Evolutionary conservation across 1,139 yeast species (phyloP).

Genomic region (Hansenula anomala): DNA sequence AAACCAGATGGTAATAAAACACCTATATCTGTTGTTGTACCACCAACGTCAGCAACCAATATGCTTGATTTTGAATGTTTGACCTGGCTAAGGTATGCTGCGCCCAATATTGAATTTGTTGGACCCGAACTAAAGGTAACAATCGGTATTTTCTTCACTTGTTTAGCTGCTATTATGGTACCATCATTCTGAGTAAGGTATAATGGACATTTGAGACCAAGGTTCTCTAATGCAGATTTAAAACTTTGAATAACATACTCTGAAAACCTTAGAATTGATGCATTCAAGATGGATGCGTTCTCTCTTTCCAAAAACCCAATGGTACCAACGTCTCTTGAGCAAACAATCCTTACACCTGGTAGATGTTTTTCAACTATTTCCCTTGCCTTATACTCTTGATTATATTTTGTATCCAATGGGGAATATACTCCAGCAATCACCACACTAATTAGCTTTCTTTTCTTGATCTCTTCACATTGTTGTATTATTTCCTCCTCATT

Average conservation of each 20-base stretch:
- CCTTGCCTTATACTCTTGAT: slow-evolving; percentile 28
- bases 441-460: slow-evolving; percentile 24
- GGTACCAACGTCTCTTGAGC: slow-evolving; percentile 31
- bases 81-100: slow-evolving; percentile 30
- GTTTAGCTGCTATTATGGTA: slow-evolving; percentile 29
- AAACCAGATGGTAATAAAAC: slow-evolving; percentile 32
- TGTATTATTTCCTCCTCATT: slow-evolving; percentile 25
- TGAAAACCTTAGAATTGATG: slow-evolving; percentile 33
- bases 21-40: slow-evolving; percentile 38
- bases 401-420: slow-evolving; percentile 21
- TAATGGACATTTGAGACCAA: slow-evolving; percentile 30
- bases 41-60: slow-evolving; percentile 36
- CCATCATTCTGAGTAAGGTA: slow-evolving; percentile 34
- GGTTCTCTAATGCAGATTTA: slow-evolving; percentile 21
- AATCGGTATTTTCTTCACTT: slow-evolving; percentile 31
- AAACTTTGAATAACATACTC: slow-evolving; percentile 29
- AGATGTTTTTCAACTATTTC: slow-evolving; percentile 23
- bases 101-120: slow-evolving; percentile 42
- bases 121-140: slow-evolving; percentile 38
- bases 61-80: slow-evolving; percentile 17
- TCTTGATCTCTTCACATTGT: slow-evolving; percentile 25
- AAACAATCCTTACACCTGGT: slow-evolving; percentile 29
- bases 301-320: slow-evolving; percentile 34
- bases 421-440: slow-evolving; percentile 33
- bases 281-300: slow-evolving; percentile 35